A percentile compares a stretch with the other conserved stretches of the same genome.
Conservation (phyloP, 345 rosid genomes). For the Eucalyptus marginata region DNA sequence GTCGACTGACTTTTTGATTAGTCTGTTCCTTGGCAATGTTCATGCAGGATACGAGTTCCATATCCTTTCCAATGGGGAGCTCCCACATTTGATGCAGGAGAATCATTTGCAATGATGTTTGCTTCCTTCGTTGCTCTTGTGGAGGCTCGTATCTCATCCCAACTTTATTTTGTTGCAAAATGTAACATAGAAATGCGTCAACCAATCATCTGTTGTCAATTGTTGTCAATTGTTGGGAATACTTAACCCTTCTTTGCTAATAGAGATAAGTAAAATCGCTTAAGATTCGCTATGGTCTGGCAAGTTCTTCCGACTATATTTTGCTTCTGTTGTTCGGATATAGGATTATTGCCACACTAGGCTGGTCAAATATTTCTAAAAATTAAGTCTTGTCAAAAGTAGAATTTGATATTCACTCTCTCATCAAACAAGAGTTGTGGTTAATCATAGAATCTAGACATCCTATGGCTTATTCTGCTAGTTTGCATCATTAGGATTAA, state of each 20-base stretch:
- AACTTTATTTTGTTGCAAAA: not conserved
- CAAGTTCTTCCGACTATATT: not conserved
- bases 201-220: not conserved
- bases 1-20: not conserved
- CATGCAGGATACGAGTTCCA: constrained; percentile 83
- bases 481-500: not conserved
- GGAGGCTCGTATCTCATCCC: constrained; percentile 37
- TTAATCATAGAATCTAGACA: not conserved
- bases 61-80: constrained; percentile 99
- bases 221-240: not conserved
- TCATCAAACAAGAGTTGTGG: not conserved
- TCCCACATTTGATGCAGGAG: constrained; percentile 95
- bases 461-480: not conserved
- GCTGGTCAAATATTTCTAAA: not conserved
- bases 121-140: constrained; percentile 82
- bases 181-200: not conserved
- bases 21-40: not conserved
- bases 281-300: not conserved
- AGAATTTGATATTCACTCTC: not conserved
- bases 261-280: not conserved
- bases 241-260: not conserved
- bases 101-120: constrained; percentile 95
- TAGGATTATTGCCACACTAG: not conserved
- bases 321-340: not conserved
- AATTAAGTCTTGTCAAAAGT: not conserved